These are phyloP conservation scores for Ogataea nitratoaversa DNA, from an alignment of 805 yeast species.

Conservation along the genomic window DNA sequence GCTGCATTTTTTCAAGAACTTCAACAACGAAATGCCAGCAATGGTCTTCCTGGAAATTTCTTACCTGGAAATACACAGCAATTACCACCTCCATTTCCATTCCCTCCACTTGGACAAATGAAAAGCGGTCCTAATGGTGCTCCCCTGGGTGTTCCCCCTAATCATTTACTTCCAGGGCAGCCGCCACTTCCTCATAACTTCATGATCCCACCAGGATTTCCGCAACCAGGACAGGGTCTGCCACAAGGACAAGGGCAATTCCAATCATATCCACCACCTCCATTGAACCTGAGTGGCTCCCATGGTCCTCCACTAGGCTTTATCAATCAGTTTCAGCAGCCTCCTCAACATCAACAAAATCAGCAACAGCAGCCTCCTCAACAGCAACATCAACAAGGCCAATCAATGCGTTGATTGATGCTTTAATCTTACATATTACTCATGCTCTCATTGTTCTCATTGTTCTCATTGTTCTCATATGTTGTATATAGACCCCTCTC, in stretches of 20 bases:
- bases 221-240: not conserved
- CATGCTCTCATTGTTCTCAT: no score
- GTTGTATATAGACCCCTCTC: no score
- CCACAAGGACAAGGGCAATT: not conserved
- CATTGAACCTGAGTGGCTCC: not conserved
- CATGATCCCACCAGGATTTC: constrained; percentile 1
- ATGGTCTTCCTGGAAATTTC: no score
- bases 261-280: not conserved
- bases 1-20: constrained; percentile 3
- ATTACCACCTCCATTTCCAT: constrained; percentile 1
- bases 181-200: not conserved
- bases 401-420: not conserved
- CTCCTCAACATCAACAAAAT: not conserved
- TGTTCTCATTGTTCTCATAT: no score
- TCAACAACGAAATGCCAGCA: constrained; percentile 7
- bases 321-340: not conserved
- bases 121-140: no score
- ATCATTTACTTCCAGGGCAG: no score
- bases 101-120: constrained; percentile 3
- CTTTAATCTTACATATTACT: no score
- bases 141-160: not conserved
- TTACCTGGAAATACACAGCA: not conserved
- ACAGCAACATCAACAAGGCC: not conserved
- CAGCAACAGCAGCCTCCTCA: not conserved
- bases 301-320: not conserved